These are phyloP conservation scores for Hyphopichia buzzinii DNA, from an alignment of 1,139 yeast genomes.

Conservation along the genomic window DNA sequence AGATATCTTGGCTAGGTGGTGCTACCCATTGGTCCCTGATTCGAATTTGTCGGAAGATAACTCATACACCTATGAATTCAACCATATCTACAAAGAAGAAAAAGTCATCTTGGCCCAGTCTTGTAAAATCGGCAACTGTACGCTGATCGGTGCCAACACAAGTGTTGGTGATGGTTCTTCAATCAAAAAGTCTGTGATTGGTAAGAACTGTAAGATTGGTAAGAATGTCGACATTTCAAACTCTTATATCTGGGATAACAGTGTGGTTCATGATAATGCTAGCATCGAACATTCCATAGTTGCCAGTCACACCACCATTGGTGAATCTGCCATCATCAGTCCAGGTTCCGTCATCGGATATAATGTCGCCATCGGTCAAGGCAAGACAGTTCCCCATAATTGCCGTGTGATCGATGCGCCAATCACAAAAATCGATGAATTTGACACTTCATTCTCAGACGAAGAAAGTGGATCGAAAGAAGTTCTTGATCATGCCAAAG, in stretches of 20 bases:
- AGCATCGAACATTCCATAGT: slow-evolving; percentile 61
- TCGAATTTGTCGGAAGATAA: slow-evolving; percentile 70
- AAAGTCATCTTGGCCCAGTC: slow-evolving; percentile 87
- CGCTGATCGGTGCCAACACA: slow-evolving; percentile 75
- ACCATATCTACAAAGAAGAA: slow-evolving; percentile 82
- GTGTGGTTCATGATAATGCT: slow-evolving; percentile 64
- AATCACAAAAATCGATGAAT: slow-evolving; percentile 28
- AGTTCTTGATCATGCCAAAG: neutral
- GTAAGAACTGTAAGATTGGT: slow-evolving; percentile 83
- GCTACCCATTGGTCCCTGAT: slow-evolving; percentile 90
- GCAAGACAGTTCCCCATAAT: slow-evolving; percentile 45
- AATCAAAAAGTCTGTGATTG: slow-evolving; percentile 71
- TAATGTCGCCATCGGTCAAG: slow-evolving; percentile 61
- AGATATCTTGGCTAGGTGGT: slow-evolving; percentile 87
- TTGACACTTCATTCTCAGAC: slow-evolving; percentile 18
- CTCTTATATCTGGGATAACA: slow-evolving; percentile 86
- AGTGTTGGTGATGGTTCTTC: slow-evolving; percentile 58
- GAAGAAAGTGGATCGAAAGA: slow-evolving; percentile 19
- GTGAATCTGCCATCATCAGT: slow-evolving; percentile 47
- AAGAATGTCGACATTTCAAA: slow-evolving; percentile 66
- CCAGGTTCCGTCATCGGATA: slow-evolving; percentile 84
- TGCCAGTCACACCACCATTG: slow-evolving; percentile 61
- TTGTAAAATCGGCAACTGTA: slow-evolving; percentile 74
- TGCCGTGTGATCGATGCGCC: slow-evolving; percentile 53
- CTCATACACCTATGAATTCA: slow-evolving; percentile 73